Base-by-base conservation (phyloP, 805 yeast genomes). In the Cyberlindnera galapagoensis region DNA sequence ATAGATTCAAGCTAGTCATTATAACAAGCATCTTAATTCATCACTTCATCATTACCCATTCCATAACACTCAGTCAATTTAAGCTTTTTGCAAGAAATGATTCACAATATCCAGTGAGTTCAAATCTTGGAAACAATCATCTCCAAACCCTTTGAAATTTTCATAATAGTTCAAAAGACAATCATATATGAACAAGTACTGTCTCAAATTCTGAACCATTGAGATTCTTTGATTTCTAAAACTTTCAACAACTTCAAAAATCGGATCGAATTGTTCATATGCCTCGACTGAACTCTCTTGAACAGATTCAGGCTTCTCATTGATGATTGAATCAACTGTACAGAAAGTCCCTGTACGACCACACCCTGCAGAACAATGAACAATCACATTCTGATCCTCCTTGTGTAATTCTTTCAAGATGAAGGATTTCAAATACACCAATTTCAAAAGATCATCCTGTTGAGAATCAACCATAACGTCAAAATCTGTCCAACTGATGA, bases 341-440 rank as follows among this genome's bases (percentile, higher is more conserved):
- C 87, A 75, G 51, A 79, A 80, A 2, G 95, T 83, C 3, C 98
- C 98, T 0, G 97, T 86, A 36, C 98, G 65, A 13, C 98, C 98
- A 51, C 95, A 87, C 0, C 98, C 98, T 2, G 97, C 97, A 6
- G 95, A 85, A 52, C 98, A 90, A 57, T 90, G 97, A 17, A 82
- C 83, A 28, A 86, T 52, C 6, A 77, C 67, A 1, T 61, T 52
- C 7, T 45, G 36, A 7, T 39, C 26, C 26, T 35, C 38, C n/a
- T 22, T 36, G 3, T 31, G 30, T 16, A 54, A 36, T n/a, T 41
- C 38, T 21, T 56, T 42, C 27, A 67, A 55, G 12, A 75, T 51
- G 9, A 63, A 43, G 30, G 65, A 62, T 36, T 72, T 69, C 45
- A 76, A 47, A 30, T 61, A 59, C 19, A 76, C 67, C 16, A 76